These are phyloP conservation scores for Sarocladium kiliense DNA, from an alignment of 2,329 filamentous ascomycete genomes.

Conservation along the genomic window DNA sequence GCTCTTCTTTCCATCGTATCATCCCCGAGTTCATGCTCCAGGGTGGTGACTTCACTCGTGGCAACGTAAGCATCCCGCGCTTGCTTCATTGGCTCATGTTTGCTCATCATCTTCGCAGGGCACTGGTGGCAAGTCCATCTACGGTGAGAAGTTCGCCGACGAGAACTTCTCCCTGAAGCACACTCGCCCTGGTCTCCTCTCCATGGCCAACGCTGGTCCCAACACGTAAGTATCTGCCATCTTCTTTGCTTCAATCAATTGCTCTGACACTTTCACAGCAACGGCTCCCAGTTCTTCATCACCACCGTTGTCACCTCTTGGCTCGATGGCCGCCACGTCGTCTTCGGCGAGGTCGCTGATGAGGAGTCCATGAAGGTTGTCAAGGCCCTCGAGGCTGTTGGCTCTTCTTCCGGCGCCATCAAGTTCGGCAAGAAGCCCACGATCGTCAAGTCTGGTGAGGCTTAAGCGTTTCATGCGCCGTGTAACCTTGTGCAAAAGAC, in stretches of 20 bases:
- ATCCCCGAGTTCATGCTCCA: constrained; percentile 94
- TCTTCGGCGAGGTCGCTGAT: constrained; percentile 70
- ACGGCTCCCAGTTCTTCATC: constrained; percentile 97
- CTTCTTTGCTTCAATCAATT: background rate
- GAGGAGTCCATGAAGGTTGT: constrained; percentile 45
- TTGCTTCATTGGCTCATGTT: constrained; percentile 14
- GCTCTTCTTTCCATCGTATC: constrained; percentile 86
- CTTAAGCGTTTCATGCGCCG: constrained; percentile 12
- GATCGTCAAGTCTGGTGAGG: constrained; percentile 46
- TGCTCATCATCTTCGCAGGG: constrained; percentile 48
- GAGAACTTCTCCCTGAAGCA: constrained; percentile 85
- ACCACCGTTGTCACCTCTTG: constrained; percentile 89
- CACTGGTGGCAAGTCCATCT: constrained; percentile 90
- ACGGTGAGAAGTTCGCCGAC: constrained; percentile 88
- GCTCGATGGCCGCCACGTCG: constrained; percentile 77
- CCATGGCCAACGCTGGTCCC: constrained; percentile 92
- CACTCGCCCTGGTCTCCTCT: constrained; percentile 70
- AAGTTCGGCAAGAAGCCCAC: constrained; percentile 53
- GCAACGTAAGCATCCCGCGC: constrained; percentile 61
- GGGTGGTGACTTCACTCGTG: constrained; percentile 91
- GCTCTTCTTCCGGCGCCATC: constrained; percentile 48
- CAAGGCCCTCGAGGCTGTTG: constrained; percentile 57
- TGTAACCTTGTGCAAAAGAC: constrained; percentile 14
- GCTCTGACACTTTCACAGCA: constrained; percentile 55
- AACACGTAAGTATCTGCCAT: constrained; percentile 64